phyloP scores from a whole-genome alignment of 257 asterid genomes.

The Thymus quinquecostatus region DNA sequence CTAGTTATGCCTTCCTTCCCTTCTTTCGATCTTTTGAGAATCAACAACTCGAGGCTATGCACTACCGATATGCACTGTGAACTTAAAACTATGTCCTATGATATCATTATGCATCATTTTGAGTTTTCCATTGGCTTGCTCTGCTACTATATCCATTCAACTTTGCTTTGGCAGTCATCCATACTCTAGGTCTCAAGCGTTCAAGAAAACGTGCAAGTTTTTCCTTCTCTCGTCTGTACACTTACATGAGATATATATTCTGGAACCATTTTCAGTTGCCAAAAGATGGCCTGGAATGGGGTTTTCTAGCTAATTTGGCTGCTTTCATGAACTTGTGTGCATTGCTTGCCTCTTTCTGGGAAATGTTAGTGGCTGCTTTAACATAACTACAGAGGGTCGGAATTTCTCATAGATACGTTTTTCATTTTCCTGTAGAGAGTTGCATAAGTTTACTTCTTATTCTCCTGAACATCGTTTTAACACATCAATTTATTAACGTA shows the following conservation, averaged over 20 bases:
- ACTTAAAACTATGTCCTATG: no score
- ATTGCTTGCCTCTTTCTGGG: constrained; percentile 76
- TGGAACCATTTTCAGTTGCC: constrained; percentile 63
- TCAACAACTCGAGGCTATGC: no score
- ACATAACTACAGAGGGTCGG: not conserved
- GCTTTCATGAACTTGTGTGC: constrained; percentile 87
- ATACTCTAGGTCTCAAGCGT: constrained; percentile 85
- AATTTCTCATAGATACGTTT: not conserved
- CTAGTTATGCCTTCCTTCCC: no score
- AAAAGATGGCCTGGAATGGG: constrained; percentile 98
- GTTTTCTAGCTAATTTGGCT: constrained; percentile 84
- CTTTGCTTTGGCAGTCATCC: constrained; percentile 77
- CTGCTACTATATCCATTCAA: constrained; percentile 85
- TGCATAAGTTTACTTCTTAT: not conserved
- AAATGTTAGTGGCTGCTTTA: constrained; percentile 60
- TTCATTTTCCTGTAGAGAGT: not conserved
- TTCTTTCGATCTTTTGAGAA: no score
- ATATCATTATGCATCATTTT: no score
- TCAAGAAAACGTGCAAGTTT: constrained; percentile 74
- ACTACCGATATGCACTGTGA: no score
- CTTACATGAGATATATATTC: not conserved
- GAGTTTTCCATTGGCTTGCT: constrained; percentile 37
- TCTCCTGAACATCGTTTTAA: no score
- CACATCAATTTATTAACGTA: no score
- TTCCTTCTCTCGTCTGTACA: constrained; percentile 8